Base-by-base conservation (phyloP, 2,329 filamentous ascomycete species). In the Aureobasidium pullulans region DNA sequence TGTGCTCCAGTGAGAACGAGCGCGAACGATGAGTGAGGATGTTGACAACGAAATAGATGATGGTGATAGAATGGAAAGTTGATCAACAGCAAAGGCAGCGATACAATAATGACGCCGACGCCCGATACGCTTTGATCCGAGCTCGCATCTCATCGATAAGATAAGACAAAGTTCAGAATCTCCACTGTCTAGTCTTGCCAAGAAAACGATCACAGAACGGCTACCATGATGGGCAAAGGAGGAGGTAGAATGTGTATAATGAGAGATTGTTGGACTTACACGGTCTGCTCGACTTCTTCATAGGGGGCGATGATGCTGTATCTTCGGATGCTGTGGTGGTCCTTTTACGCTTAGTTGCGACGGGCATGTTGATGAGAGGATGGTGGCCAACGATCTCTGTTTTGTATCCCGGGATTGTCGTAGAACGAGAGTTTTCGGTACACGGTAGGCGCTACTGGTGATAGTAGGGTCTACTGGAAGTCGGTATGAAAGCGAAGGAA, bases 101-200 rank as follows among this genome's bases (percentile, higher is more conserved):
- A 47, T 40, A 57, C 29, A 28, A 37, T 11, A 49, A 56, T 52
- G 46, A 56, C 47, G 19, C 29, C 53, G 37, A 29, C 40, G 36
- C 37, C 52, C 28, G 40, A 47, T 36, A 36, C 40, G 42, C 42
- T 56, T 28, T 34, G 42, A 48, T 61, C 49, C 53, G 40, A 57
- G n/a, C 15, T 5, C 9, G 15, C 54, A 32, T 37, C 19, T 29
- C 7, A 28, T 39, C 42, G 54, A 57, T 57, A 57, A 57, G 54
- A 57, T 57, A 57, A 40, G 54, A 19, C 8, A 39, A 40, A 32
- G 42, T 16, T 19, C 36, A 3, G 15, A 10, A 57, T 37, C 43
- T 9, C 6, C 40, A 57, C 13, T 32, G 8, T 10, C 28, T 15
- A 16, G 28, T 15, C 16, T n/a, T 40, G 48, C 48, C 48, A 52